Evolutionary conservation across 805 yeast species (phyloP).

Genomic region (Candida sphagnicola): DNA sequence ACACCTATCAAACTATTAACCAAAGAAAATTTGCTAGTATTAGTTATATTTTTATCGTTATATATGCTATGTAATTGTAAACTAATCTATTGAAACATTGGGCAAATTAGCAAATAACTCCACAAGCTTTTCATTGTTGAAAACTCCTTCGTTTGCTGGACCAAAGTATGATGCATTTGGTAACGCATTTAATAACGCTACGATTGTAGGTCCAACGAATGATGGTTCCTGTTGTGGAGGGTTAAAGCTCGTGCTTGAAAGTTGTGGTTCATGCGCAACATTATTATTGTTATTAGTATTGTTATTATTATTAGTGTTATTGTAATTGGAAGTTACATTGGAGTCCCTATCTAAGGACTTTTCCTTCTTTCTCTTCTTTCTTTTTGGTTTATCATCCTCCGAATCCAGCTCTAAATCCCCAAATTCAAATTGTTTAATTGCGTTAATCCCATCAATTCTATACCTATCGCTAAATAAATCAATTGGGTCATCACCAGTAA

Average conservation of each 20-base stretch:
- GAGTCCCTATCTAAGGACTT: conserved; percentile 9
- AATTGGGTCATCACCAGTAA: conserved; percentile 54
- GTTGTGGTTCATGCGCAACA: conserved; percentile 8
- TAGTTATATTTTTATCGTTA: neutral
- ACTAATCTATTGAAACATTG: conserved; percentile 11
- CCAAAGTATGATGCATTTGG: conserved; percentile 61
- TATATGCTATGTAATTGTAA: neutral
- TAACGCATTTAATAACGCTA: conserved; percentile 49
- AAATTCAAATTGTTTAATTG: conserved; percentile 34
- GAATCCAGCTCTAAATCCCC: conserved; percentile 19
- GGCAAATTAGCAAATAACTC: conserved; percentile 32
- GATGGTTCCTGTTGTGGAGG: conserved; percentile 13
- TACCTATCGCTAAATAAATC: conserved; percentile 37
- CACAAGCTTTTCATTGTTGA: conserved; percentile 53
- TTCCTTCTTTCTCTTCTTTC: conserved; percentile 12
- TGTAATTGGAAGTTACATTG: conserved; percentile 2
- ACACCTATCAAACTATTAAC: neutral
- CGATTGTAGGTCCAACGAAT: conserved; percentile 29
- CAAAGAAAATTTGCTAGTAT: neutral
- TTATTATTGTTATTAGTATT: conserved; percentile 3
- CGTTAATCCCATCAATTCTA: conserved; percentile 32
- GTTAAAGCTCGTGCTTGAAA: neutral
- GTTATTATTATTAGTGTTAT: conserved; percentile 7
- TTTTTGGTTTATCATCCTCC: conserved; percentile 10
- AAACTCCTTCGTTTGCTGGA: conserved; percentile 42